Percentiles rank a stretch among this genome's conserved stretches.
These are phyloP conservation scores for Puccinia hordei DNA, from an alignment of 1,284 basidiomycete genomes.

Conservation along the genomic window DNA sequence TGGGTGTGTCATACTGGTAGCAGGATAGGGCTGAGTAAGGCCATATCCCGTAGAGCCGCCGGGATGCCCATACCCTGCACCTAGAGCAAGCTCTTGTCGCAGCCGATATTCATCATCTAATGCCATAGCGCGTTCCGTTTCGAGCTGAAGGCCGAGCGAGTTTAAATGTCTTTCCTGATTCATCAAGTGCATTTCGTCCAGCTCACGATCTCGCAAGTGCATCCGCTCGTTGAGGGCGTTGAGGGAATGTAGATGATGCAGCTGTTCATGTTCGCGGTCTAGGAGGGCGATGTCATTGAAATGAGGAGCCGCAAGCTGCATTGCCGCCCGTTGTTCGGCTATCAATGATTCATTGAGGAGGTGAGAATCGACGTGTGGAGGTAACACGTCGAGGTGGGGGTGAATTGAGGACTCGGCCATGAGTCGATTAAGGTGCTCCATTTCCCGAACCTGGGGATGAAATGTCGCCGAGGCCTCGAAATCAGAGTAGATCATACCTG, in stretches of 20 bases:
- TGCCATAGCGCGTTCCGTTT: constrained; percentile 11
- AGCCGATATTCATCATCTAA: background rate
- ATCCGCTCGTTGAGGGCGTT: constrained; percentile 6
- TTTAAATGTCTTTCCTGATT: background rate
- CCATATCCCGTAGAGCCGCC: constrained; percentile 13
- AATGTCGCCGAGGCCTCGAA: constrained; percentile 12
- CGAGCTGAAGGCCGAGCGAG: constrained; percentile 1
- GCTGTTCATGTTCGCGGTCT: constrained; percentile 1
- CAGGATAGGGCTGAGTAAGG: constrained; percentile 3
- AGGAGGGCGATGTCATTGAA: background rate
- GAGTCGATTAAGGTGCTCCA: constrained; percentile 16
- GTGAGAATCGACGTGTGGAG: constrained; percentile 7
- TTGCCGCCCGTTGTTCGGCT: background rate
- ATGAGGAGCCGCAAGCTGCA: background rate
- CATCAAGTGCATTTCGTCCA: background rate
- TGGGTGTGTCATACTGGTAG: background rate
- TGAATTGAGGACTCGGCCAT: constrained; percentile 29
- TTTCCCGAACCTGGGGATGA: constrained; percentile 4
- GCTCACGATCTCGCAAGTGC: constrained; percentile 18
- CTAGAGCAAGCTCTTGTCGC: background rate
- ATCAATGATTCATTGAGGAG: constrained; percentile 14
- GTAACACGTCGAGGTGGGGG: background rate
- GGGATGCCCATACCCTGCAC: background rate
- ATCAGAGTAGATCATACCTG: background rate
- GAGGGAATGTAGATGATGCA: constrained; percentile 5